phyloP scores from a whole-genome alignment of 2,329 filamentous ascomycete genomes.

The Cucurbitaria berberidis region DNA sequence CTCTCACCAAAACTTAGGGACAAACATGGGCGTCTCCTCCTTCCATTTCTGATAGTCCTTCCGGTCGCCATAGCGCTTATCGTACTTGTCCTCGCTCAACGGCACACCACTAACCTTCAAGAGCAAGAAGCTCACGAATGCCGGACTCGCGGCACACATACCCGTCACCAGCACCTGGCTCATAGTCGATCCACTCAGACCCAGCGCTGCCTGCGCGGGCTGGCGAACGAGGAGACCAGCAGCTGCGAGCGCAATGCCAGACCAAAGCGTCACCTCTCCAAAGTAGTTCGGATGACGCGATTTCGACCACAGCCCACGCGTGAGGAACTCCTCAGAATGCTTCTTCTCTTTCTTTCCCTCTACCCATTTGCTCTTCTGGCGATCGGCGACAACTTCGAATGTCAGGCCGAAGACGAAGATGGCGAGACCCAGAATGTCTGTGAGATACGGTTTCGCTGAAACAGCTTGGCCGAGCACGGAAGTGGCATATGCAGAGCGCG shows the following conservation, averaged over 20 bases:
- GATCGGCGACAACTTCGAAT: slow-evolving; percentile 67
- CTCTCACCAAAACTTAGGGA: slow-evolving; percentile 66
- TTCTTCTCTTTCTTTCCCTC: slow-evolving; percentile 67
- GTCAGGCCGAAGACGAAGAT: slow-evolving; percentile 65
- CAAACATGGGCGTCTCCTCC: slow-evolving; percentile 67
- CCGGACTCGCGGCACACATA: slow-evolving; percentile 65
- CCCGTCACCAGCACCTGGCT: slow-evolving; percentile 55
- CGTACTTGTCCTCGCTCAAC: slow-evolving; percentile 72
- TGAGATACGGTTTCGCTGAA: slow-evolving; percentile 48
- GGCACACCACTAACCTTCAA: slow-evolving; percentile 69
- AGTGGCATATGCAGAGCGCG: slow-evolving; percentile 56
- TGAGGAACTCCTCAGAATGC: slow-evolving; percentile 71
- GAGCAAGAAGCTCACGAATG: slow-evolving; percentile 68
- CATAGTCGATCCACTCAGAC: slow-evolving; percentile 53
- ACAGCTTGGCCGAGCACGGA: slow-evolving; percentile 56
- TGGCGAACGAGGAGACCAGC: slow-evolving; percentile 62
- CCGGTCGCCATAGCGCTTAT: slow-evolving; percentile 66
- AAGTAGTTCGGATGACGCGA: slow-evolving; percentile 74
- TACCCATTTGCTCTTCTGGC: slow-evolving; percentile 68
- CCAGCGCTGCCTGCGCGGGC: slow-evolving; percentile 65
- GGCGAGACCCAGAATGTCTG: slow-evolving; percentile 63
- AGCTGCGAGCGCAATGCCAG: slow-evolving; percentile 66
- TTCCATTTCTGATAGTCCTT: slow-evolving; percentile 74
- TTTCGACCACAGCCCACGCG: slow-evolving; percentile 66
- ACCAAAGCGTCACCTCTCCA: slow-evolving; percentile 73